Conservation (phyloP, 768 basidiomycete genomes). For the Saitozyma podzolica region DNA sequence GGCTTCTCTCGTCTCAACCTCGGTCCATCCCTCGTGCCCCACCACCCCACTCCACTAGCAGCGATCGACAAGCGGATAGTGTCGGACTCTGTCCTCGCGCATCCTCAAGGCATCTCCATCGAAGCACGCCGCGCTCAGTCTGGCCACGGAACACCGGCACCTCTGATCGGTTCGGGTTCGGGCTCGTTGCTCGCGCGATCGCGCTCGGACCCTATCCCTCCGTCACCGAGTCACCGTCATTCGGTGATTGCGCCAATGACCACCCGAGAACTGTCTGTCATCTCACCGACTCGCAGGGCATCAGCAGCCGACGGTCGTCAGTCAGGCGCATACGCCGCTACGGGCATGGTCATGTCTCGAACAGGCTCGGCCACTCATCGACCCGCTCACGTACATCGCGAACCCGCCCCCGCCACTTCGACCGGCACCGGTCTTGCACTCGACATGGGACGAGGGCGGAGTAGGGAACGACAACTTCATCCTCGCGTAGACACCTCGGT, state of each 20-base stretch:
- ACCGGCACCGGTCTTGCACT: slow-evolving; percentile 2
- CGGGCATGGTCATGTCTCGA: slow-evolving; percentile 2
- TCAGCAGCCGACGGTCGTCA: background rate
- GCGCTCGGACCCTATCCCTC: slow-evolving; percentile 36
- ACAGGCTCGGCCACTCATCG: slow-evolving; percentile 4
- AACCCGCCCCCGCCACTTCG: slow-evolving; percentile 1
- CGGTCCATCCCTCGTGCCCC: slow-evolving; percentile 25
- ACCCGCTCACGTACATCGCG: background rate
- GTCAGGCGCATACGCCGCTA: background rate
- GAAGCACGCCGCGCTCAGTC: slow-evolving; percentile 4
- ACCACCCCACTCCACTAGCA: slow-evolving; percentile 2
- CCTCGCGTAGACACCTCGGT: slow-evolving; percentile 7
- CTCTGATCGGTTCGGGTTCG: background rate
- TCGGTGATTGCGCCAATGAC: slow-evolving; percentile 21
- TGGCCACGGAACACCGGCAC: slow-evolving; percentile 6
- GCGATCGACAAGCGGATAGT: slow-evolving; percentile 21
- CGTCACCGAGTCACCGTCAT: slow-evolving; percentile 11
- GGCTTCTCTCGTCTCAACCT: slow-evolving; percentile 34
- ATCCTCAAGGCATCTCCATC: slow-evolving; percentile 2
- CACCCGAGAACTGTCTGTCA: background rate
- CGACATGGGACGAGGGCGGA: slow-evolving; percentile 23
- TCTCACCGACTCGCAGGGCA: slow-evolving; percentile 1
- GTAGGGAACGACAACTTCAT: slow-evolving; percentile 31
- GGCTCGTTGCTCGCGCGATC: slow-evolving; percentile 39
- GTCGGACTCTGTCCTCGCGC: slow-evolving; percentile 24